A percentile compares a stretch with the other conserved stretches of the same genome.
Evolutionary conservation across 805 yeast species (phyloP).

Genomic region (Grigorovia yakushimaensis): DNA sequence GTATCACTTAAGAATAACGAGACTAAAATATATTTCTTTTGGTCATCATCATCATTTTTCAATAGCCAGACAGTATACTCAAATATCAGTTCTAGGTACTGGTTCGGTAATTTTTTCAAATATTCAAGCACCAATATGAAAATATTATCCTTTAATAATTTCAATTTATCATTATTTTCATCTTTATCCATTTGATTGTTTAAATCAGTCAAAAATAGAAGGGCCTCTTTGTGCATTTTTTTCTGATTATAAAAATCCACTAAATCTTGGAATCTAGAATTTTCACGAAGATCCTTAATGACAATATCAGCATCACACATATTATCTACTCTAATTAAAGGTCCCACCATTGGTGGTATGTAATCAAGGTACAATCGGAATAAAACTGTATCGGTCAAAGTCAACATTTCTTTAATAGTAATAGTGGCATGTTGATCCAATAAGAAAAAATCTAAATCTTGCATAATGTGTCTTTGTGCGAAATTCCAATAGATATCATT

Average conservation of each 20-base stretch:
- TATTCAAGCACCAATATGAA: slow-evolving; percentile 47
- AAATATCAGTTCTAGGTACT: slow-evolving; percentile 44
- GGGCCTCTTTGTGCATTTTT: slow-evolving; percentile 53
- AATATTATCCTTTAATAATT: slow-evolving; percentile 9
- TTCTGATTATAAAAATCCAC: slow-evolving; percentile 69
- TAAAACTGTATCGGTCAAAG: slow-evolving; percentile 62
- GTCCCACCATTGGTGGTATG: slow-evolving; percentile 67
- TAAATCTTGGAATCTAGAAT: slow-evolving; percentile 51
- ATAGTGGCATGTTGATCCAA: slow-evolving; percentile 25
- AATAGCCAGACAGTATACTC: slow-evolving; percentile 42
- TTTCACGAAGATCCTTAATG: slow-evolving; percentile 38
- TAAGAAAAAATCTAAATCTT: slow-evolving; percentile 22
- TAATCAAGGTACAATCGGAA: slow-evolving; percentile 65
- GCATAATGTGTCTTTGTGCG: slow-evolving; percentile 13
- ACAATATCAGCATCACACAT: slow-evolving; percentile 61
- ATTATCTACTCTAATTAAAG: slow-evolving; percentile 69
- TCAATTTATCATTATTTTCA: slow-evolving; percentile 6
- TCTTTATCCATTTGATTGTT: background rate
- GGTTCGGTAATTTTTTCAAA: slow-evolving; percentile 43
- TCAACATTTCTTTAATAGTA: slow-evolving; percentile 31
- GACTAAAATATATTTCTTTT: slow-evolving; percentile 27
- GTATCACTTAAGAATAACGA: slow-evolving; percentile 59
- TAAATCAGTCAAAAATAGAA: slow-evolving; percentile 41
- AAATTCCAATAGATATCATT: slow-evolving; percentile 15
- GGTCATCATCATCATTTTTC: slow-evolving; percentile 27